These are phyloP conservation scores for Pseudophaeomoniella oleicola DNA, from an alignment of 2,329 filamentous ascomycete genomes.

Conservation along the genomic window DNA sequence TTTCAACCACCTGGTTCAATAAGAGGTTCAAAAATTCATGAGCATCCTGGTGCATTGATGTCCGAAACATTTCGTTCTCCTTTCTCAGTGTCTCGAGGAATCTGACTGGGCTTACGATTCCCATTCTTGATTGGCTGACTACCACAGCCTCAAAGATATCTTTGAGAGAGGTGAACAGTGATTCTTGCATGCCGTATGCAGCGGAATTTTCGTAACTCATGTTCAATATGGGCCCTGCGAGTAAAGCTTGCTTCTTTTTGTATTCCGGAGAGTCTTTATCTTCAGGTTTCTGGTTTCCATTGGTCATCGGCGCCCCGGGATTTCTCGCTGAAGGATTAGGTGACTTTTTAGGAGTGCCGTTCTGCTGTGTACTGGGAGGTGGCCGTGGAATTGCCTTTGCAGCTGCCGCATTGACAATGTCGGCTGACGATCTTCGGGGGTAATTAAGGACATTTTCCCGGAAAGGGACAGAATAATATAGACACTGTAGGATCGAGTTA, in stretches of 20 bases:
- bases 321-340: slow-evolving; percentile 18
- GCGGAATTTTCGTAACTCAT: slow-evolving; percentile 66
- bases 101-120: slow-evolving; percentile 79
- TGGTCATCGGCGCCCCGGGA: slow-evolving; percentile 20
- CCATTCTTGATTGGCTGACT: slow-evolving; percentile 64
- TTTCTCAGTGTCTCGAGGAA: slow-evolving; percentile 88
- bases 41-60: slow-evolving; percentile 94
- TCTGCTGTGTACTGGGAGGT: slow-evolving; percentile 31
- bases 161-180: slow-evolving; percentile 84
- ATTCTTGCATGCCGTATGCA: slow-evolving; percentile 85
- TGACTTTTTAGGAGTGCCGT: slow-evolving; percentile 34
- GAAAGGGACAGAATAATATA: slow-evolving; percentile 91
- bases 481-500: slow-evolving; percentile 93
- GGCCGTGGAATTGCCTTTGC: slow-evolving; percentile 45
- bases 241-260: slow-evolving; percentile 91
- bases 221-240: slow-evolving; percentile 74
- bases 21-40: slow-evolving; percentile 93
- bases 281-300: slow-evolving; percentile 55
- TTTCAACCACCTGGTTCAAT: slow-evolving; percentile 89
- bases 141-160: slow-evolving; percentile 91
- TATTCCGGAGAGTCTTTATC: slow-evolving; percentile 94
- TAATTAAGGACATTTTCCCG: slow-evolving; percentile 90
- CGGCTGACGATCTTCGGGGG: slow-evolving; percentile 55
- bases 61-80: slow-evolving; percentile 94
- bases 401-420: slow-evolving; percentile 51